Evolutionary conservation across 2,329 filamentous ascomycete species (phyloP).

Genomic region (Fusarium veterinarium): DNA sequence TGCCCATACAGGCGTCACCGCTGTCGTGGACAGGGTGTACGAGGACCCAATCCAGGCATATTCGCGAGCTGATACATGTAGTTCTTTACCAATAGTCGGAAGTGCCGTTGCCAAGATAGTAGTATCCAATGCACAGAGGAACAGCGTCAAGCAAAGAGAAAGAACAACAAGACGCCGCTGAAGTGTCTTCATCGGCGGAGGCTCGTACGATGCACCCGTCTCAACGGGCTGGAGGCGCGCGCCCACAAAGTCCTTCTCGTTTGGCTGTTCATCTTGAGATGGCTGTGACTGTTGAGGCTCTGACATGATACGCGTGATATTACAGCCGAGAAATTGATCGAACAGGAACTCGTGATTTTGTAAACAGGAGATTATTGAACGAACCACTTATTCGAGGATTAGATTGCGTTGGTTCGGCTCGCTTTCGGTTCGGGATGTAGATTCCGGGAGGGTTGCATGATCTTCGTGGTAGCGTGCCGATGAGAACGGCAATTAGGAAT

Average conservation of each 20-base stretch:
- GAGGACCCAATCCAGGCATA: constrained; percentile 47
- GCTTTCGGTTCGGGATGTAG: constrained; percentile 13
- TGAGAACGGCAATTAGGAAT: neutral
- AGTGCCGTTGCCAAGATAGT: constrained; percentile 46
- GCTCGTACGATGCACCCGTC: constrained; percentile 34
- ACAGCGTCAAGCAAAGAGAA: constrained; percentile 42
- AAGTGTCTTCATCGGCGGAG: constrained; percentile 33
- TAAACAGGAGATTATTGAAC: constrained; percentile 11
- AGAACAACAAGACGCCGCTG: constrained; percentile 39
- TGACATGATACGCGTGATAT: constrained; percentile 13
- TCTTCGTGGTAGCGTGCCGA: neutral
- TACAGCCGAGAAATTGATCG: neutral
- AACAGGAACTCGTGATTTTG: constrained; percentile 16
- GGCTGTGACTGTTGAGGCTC: constrained; percentile 11
- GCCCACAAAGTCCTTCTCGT: constrained; percentile 13
- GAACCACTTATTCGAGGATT: neutral
- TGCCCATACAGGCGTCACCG: constrained; percentile 50
- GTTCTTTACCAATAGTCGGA: constrained; percentile 41
- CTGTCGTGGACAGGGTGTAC: constrained; percentile 42
- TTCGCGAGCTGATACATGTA: constrained; percentile 34
- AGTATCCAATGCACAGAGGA: constrained; percentile 43
- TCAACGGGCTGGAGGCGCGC: constrained; percentile 32
- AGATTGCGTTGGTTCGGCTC: constrained; percentile 1
- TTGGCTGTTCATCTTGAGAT: constrained; percentile 11
- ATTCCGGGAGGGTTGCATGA: neutral